phyloP scores from a whole-genome alignment of 129 eudicot genomes.

The Flaveria trinervia region DNA sequence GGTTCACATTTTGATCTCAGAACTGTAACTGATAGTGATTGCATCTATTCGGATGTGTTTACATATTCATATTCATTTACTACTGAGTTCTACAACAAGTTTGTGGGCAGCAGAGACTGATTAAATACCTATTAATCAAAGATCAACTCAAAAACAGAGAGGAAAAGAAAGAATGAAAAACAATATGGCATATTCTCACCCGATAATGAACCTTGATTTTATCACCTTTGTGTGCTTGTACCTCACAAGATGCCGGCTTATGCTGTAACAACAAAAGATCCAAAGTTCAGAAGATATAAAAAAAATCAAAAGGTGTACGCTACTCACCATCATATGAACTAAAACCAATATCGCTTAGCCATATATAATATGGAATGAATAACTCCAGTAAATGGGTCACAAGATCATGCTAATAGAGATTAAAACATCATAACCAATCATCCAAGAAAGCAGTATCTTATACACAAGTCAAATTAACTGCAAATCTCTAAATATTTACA shows the following conservation, averaged over 20 bases:
- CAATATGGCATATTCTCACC: constrained; percentile 48
- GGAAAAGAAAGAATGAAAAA: constrained; percentile 1
- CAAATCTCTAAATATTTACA: no score
- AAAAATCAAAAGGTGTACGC: neutral
- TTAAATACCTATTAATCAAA: no score
- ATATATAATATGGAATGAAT: neutral
- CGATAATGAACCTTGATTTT: constrained; percentile 78
- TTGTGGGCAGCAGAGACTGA: constrained; percentile 6
- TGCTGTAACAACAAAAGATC: constrained; percentile 52
- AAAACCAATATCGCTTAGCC: neutral
- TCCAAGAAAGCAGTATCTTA: no score
- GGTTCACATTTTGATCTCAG: neutral
- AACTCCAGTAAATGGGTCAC: neutral
- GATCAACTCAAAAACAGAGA: constrained; percentile 7
- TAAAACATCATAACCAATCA: neutral
- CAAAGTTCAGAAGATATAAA: neutral
- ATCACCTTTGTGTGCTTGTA: constrained; percentile 94
- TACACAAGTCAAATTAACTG: no score
- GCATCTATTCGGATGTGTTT: neutral
- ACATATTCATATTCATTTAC: neutral
- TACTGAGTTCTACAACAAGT: neutral
- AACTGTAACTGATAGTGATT: neutral
- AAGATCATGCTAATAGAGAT: neutral
- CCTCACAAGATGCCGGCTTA: constrained; percentile 71
- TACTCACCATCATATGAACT: neutral